A percentile compares a stretch with the other conserved stretches of the same genome.
Evolutionary conservation across 495 filamentous ascomycete species (phyloP).

Genomic region (Penicillium canariense): DNA sequence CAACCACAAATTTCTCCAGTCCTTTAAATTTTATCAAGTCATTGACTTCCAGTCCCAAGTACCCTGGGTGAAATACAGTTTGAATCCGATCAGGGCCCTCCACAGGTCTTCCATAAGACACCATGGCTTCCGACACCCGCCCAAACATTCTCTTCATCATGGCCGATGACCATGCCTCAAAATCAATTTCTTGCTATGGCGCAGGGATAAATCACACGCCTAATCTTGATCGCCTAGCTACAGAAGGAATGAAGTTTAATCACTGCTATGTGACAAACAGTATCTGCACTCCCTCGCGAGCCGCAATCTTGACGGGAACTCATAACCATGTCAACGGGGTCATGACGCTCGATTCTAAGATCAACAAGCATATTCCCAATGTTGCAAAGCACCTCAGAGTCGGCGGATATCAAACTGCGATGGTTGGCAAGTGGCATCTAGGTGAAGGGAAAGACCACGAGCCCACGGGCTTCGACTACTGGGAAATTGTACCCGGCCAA

Average conservation of each 20-base stretch:
- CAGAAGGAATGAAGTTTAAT: slow-evolving; percentile 47
- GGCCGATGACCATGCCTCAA: slow-evolving; percentile 48
- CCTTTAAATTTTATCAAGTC: too few species aligned
- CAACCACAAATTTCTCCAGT: background rate
- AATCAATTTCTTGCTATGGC: slow-evolving; percentile 40
- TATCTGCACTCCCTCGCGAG: slow-evolving; percentile 44
- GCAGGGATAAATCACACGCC: slow-evolving; percentile 45
- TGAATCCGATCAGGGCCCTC: background rate
- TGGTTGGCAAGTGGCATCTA: slow-evolving; percentile 47
- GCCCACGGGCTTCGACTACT: slow-evolving; percentile 44
- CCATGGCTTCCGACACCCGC: slow-evolving; percentile 2
- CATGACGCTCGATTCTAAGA: slow-evolving; percentile 38
- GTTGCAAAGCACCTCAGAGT: slow-evolving; percentile 40
- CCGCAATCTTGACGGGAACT: slow-evolving; percentile 42
- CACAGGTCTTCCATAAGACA: background rate
- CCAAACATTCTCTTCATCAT: slow-evolving; percentile 49
- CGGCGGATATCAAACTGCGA: slow-evolving; percentile 43
- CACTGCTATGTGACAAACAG: slow-evolving; percentile 49
- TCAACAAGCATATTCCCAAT: slow-evolving; percentile 43
- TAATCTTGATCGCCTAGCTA: slow-evolving; percentile 40
- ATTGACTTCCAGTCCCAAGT: too few species aligned
- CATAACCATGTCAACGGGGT: slow-evolving; percentile 48
- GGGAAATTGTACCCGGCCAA: slow-evolving; percentile 40
- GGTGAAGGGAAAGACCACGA: slow-evolving; percentile 40
- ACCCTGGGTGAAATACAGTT: too few species aligned